Evolutionary conservation across 192 early-diverging fungal genomes (phyloP), one percentile per base, ranked within the genome.

Genomic region (Fimicolochytrium jonesii): DNA sequence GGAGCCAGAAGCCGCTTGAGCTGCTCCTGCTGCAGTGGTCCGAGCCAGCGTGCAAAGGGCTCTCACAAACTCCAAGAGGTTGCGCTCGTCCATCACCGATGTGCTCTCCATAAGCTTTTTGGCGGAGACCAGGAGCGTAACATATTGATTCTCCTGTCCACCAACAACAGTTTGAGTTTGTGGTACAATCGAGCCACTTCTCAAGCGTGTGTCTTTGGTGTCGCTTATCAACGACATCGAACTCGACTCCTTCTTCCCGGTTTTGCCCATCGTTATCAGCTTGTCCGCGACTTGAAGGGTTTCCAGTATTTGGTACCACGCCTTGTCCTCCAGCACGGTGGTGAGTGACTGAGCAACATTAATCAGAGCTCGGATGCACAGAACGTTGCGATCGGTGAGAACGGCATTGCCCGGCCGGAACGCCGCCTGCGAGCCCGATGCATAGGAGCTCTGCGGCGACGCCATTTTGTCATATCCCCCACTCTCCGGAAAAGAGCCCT

Each of bases 251-350:
- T 49, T 71, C 46, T 36, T 69, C 22, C 73, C 82, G 28, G 60
- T 59, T 59, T 76, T 76, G 31, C 78, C 77, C 2, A 73, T 70
- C 10, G 81, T 78, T 43, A 95, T 51, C 18, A 92, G 69, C 66
- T 87, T 85, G 44, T 96, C 93, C 1, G 90, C 88, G 22, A 88
- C 82, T 66, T 95, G 93, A 61, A 96, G 73, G 2, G 92, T 93
- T 56, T 92, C 90, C 33, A 96, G 64, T 1, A 96, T 82, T 30
- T 87, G 71, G 63, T 88, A 92, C 96, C 96, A 99, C 43, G 87
- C 78, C 51, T 67, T 69, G 34, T 86, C 70, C 15, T 87, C 90
- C 41, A 99, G 69, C 6, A 84, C 85, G 11, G 84, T 69, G 5
- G 82, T 85, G 53, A 97, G 76, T 25, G 80, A 86, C 70, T 86